These are phyloP conservation scores for Ogataea saltuana DNA, from an alignment of 805 yeast genomes.

Conservation along the genomic window DNA sequence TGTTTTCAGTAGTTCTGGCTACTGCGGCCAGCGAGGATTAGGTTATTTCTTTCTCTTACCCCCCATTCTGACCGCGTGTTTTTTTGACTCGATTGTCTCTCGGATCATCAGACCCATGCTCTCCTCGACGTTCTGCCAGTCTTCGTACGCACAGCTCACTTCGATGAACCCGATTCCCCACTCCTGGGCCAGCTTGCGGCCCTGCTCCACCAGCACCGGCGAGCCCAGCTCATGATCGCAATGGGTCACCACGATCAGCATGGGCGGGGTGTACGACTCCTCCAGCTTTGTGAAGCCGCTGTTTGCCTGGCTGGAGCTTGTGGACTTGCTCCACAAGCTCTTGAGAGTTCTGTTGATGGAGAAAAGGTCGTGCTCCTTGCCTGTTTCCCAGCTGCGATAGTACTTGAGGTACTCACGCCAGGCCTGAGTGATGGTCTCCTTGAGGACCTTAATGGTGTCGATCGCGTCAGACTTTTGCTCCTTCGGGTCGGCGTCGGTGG, in stretches of 20 bases:
- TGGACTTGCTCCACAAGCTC: constrained; percentile 50
- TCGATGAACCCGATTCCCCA: constrained; percentile 71
- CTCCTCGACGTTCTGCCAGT: constrained; percentile 54
- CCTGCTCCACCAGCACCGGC: constrained; percentile 59
- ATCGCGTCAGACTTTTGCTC: constrained; percentile 24
- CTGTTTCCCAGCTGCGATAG: constrained; percentile 56
- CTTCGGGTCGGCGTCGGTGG: constrained; percentile 1
- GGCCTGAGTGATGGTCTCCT: constrained; percentile 64
- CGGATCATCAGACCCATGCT: constrained; percentile 56
- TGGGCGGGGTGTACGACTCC: constrained; percentile 50
- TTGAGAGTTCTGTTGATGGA: constrained; percentile 59
- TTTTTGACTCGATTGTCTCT: constrained; percentile 51
- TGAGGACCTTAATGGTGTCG: constrained; percentile 46
- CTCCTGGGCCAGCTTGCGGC: constrained; percentile 52
- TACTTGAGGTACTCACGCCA: constrained; percentile 68
- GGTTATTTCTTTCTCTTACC: not conserved
- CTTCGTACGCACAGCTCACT: constrained; percentile 49
- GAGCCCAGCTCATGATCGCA: constrained; percentile 55
- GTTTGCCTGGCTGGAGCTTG: not conserved
- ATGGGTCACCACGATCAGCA: constrained; percentile 68
- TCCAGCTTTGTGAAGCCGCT: constrained; percentile 7
- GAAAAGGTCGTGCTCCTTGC: constrained; percentile 67
- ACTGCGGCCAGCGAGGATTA: too few relatives aligned
- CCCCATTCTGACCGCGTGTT: constrained; percentile 8
- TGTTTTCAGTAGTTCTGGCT: too few relatives aligned